Conservation (phyloP, 768 basidiomycete species). For the Nevesoporus exiguus region DNA sequence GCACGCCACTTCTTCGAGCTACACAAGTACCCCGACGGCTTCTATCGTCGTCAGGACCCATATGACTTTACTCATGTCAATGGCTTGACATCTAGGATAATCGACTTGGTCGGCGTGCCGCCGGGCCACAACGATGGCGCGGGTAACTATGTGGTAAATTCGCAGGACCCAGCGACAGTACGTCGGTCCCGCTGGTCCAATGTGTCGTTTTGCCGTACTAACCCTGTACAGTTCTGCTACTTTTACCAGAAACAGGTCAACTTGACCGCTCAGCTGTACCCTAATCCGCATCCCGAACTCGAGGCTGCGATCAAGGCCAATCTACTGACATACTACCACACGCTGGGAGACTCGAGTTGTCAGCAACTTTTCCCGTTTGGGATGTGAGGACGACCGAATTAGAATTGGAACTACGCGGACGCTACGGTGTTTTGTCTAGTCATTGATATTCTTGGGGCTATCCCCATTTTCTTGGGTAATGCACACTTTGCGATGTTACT, state of each 20-base stretch:
- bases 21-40: constrained; percentile 16
- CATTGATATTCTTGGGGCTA: too few species aligned
- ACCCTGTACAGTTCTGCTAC: constrained; percentile 13
- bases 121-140: constrained; percentile 18
- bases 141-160: constrained; percentile 10
- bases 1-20: constrained; percentile 15
- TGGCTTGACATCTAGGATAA: not conserved
- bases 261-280: constrained; percentile 13
- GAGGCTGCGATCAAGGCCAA: constrained; percentile 18
- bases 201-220: not conserved
- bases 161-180: constrained; percentile 7
- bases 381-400: not conserved
- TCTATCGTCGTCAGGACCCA: constrained; percentile 15
- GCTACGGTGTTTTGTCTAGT: not conserved
- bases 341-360: constrained; percentile 8
- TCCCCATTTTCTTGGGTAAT: too few species aligned
- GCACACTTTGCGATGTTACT: too few species aligned
- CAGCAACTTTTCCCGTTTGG: constrained; percentile 16
- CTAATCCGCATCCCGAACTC: constrained; percentile 16
- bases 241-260: constrained; percentile 15
- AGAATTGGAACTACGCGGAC: not conserved
- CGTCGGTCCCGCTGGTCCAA: not conserved
- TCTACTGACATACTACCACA: constrained; percentile 10
- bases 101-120: constrained; percentile 1
- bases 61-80: constrained; percentile 1